Conservation (phyloP, 768 basidiomycete species). For the Cubamyces sp. region DNA sequence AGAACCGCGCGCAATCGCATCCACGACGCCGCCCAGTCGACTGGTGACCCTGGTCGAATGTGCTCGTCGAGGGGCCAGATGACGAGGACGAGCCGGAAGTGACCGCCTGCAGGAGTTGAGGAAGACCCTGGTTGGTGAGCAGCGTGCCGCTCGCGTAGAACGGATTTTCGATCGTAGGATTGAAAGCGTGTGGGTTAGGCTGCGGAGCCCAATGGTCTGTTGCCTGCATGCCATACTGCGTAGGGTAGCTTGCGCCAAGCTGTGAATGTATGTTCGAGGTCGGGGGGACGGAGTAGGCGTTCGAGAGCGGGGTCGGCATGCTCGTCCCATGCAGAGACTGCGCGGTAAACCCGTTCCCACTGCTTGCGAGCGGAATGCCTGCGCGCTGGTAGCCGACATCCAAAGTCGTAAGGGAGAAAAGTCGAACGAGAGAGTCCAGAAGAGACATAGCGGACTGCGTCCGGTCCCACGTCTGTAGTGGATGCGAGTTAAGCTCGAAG, state of each 20-base stretch:
- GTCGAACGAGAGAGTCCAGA: slow-evolving; percentile 19
- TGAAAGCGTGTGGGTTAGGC: slow-evolving; percentile 3
- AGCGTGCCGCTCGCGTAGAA: background rate
- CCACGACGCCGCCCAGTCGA: background rate
- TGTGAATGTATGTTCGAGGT: no score
- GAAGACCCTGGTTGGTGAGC: background rate
- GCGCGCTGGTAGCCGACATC: slow-evolving; percentile 42
- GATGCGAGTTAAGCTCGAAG: slow-evolving; percentile 23
- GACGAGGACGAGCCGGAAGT: background rate
- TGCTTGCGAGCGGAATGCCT: slow-evolving; percentile 42
- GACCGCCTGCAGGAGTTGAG: background rate
- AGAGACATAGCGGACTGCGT: slow-evolving; percentile 15
- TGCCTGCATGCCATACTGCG: background rate
- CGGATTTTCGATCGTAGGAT: background rate
- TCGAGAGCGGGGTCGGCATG: background rate
- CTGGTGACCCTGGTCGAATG: background rate
- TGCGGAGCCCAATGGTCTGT: background rate
- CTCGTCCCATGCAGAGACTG: background rate
- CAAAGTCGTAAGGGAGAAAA: slow-evolving; percentile 44
- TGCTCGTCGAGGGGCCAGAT: background rate
- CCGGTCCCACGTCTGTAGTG: background rate
- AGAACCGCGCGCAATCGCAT: slow-evolving; percentile 13
- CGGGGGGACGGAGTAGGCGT: background rate
- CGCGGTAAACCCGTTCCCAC: background rate
- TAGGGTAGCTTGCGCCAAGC: background rate